Conservation (phyloP, 2,329 filamentous ascomycete species). For the Periconia sp. region DNA sequence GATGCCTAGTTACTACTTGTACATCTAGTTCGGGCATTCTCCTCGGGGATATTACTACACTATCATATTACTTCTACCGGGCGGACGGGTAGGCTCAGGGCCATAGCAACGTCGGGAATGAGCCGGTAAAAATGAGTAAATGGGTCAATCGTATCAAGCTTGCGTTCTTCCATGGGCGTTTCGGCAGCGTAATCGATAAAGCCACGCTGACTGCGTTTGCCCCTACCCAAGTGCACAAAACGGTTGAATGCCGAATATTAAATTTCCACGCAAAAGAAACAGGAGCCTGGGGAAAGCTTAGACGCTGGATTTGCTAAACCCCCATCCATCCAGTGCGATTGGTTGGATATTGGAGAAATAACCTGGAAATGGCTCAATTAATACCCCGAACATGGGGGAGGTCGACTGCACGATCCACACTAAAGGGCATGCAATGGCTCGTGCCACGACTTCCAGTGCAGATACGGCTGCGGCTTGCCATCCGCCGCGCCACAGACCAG, state of each 20-base stretch:
- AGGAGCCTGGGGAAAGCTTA: constrained; percentile 8
- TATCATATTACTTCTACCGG: neutral
- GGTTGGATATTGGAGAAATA: constrained; percentile 15
- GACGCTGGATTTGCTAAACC: constrained; percentile 11
- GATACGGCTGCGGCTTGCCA: neutral
- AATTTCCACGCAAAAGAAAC: constrained; percentile 5
- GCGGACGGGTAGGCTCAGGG: neutral
- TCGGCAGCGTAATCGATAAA: neutral
- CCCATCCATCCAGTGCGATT: constrained; percentile 8
- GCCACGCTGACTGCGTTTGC: neutral
- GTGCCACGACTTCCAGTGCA: constrained; percentile 11
- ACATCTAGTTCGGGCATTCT: no score
- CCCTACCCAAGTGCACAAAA: constrained; percentile 3
- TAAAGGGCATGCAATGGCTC: constrained; percentile 9
- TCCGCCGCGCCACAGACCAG: neutral
- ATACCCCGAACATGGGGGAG: constrained; percentile 15
- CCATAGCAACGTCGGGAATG: neutral
- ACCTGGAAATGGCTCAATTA: constrained; percentile 20
- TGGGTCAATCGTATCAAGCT: neutral
- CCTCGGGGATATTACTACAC: no score
- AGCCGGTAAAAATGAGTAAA: neutral
- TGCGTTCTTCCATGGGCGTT: neutral
- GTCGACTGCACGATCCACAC: constrained; percentile 16
- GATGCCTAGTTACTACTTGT: no score
- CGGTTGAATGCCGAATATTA: constrained; percentile 15